Base-by-base conservation (phyloP, 192 early-diverging fungal species). In the Allomyces macrogynus region DNA sequence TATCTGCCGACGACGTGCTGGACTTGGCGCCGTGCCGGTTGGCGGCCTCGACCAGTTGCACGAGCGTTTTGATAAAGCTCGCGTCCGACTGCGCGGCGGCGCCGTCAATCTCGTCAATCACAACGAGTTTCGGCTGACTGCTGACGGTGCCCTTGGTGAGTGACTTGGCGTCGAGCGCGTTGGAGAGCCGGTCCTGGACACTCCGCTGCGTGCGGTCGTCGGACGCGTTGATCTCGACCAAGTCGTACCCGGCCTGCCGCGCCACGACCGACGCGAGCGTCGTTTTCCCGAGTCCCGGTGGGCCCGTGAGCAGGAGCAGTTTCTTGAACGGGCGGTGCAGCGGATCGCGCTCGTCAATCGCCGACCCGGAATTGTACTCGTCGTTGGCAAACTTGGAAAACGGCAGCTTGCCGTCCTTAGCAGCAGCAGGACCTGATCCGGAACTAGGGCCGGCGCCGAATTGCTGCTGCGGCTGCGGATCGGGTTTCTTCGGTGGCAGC, bases 101-200 rank as follows among this genome's bases (percentile, higher is more conserved):
- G 27, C 95, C 95, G 72, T 98, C 95, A 67, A 98, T 90, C 70
- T 96, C 95, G 70, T 98, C 95, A 67, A 98, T 90, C 23, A 98
- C 84, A 23, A 96, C 71, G 20, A 93, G 66, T 68, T 81, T 88
- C 24, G 93, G 92, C 67, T 82, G 87, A 24, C 76, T 75, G 43
- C 73, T 74, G 5, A 76, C 76, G 26, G n/a, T 68, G 67, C 66
- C 83, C 60, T 87, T 80, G 1, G 85, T 79, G 65, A 93, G 86
- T 22, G 84, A 86, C 67, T 90, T 87, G 26, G 91, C 73, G 3
- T 88, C 87, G 25, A 87, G 76, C 23, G 83, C 75, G 14, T 94
- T 82, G 61, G 87, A 85, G 44, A 57, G 12, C 16, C 49, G 49
- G 16, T 85, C 82, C 61, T 80, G 80, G 7, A 94, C 79, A 11